Conservation (phyloP, 306 rosid genomes). For the Casuarina cunninghamiana region DNA sequence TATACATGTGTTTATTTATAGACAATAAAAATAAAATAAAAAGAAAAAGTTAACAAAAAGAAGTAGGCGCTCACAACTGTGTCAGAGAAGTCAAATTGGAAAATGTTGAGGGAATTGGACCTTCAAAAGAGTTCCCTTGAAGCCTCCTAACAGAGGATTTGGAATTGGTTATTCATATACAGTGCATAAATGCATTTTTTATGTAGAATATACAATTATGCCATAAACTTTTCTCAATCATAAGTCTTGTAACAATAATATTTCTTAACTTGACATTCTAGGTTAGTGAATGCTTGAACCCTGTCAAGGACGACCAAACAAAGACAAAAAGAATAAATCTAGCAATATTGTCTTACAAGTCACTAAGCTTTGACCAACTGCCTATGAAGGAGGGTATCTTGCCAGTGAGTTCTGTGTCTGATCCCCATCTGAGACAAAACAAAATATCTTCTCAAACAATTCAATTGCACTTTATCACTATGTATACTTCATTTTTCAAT, state of each 20-base stretch:
- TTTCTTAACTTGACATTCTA: neutral
- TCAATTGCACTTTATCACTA: neutral
- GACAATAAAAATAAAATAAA: neutral
- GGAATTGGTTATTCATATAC: conserved; percentile 1
- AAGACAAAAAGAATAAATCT: neutral
- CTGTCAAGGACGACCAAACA: neutral
- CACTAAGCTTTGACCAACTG: conserved; percentile 53
- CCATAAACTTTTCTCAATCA: neutral
- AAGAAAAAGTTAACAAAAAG: neutral
- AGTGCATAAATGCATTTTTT: conserved; percentile 7
- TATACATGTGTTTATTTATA: no score
- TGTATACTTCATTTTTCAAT: neutral
- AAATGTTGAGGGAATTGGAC: conserved; percentile 66
- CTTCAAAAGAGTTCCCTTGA: conserved; percentile 79
- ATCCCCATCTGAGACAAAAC: conserved; percentile 64
- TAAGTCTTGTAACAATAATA: neutral
- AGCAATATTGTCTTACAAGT: conserved; percentile 55
- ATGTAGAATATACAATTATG: neutral
- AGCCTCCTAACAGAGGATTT: conserved; percentile 54
- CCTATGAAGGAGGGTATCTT: conserved; percentile 76
- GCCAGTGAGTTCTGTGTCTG: conserved; percentile 61
- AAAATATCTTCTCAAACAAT: neutral
- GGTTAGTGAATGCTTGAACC: neutral
- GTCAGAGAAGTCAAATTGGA: conserved; percentile 63
- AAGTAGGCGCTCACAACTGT: conserved; percentile 57